These are phyloP conservation scores for Apophysomyces variabilis DNA, from an alignment of 371 early-diverging fungal species.

Conservation along the genomic window DNA sequence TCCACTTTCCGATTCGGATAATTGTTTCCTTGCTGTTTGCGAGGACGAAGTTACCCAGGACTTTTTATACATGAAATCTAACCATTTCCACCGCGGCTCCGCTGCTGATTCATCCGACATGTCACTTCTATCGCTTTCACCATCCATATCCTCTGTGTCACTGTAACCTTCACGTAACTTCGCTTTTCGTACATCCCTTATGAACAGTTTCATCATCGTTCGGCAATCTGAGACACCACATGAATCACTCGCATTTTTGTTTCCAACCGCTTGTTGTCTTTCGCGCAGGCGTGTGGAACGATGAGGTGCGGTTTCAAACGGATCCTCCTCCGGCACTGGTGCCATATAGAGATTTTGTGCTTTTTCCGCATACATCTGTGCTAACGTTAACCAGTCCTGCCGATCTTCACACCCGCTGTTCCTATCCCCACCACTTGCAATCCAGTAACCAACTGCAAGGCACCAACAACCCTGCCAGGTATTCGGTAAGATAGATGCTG, in stretches of 20 bases:
- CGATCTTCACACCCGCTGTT: constrained; percentile 24
- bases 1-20: neutral
- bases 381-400: constrained; percentile 19
- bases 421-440: constrained; percentile 20
- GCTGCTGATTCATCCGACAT: constrained; percentile 1
- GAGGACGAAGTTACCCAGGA: neutral
- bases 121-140: neutral
- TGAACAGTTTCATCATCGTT: constrained; percentile 12
- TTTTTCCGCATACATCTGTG: constrained; percentile 8
- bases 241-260: neutral
- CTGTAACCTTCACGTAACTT: constrained; percentile 15
- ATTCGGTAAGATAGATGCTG: constrained; percentile 4
- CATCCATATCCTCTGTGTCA: neutral
- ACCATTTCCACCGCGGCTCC: constrained; percentile 22
- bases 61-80: constrained; percentile 23
- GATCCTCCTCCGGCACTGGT: neutral
- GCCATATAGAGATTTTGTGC: neutral
- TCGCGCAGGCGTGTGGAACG: neutral
- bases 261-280: neutral
- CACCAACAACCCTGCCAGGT: constrained; percentile 34
- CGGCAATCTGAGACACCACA: neutral
- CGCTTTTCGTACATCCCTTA: constrained; percentile 5
- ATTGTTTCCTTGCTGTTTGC: neutral
- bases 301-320: neutral
- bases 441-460: constrained; percentile 33